Percentiles rank a stretch among this genome's conserved stretches.
These are phyloP conservation scores for Isatis lusitanica DNA, from an alignment of 441 rosid genomes.

Conservation along the genomic window DNA sequence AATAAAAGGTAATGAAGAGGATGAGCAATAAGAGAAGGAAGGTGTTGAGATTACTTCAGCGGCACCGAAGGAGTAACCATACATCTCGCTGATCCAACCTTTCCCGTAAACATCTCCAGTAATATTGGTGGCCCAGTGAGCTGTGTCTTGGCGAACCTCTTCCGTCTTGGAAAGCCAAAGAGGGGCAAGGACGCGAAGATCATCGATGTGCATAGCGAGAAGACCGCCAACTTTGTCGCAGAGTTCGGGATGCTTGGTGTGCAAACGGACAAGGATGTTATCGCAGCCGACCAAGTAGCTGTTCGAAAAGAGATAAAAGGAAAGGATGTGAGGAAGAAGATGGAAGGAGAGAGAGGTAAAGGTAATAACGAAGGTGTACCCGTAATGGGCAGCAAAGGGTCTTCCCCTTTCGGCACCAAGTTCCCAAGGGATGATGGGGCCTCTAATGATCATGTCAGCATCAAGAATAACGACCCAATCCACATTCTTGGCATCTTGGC, in stretches of 20 bases:
- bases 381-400: conserved; percentile 90
- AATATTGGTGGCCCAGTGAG: conserved; percentile 91
- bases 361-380: conserved; percentile 39
- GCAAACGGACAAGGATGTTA: conserved; percentile 81
- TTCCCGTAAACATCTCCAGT: conserved; percentile 92
- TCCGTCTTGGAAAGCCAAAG: conserved; percentile 97
- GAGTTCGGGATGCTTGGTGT: conserved; percentile 76
- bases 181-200: conserved; percentile 89
- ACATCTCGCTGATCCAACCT: conserved; percentile 99
- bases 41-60: conserved; percentile 66
- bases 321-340: not conserved
- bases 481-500: conserved; percentile 80
- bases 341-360: not conserved
- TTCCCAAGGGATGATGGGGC: conserved; percentile 95
- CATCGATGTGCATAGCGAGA: conserved; percentile 95
- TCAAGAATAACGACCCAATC: conserved; percentile 99
- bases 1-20: not conserved
- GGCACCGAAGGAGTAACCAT: conserved; percentile 99
- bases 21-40: conserved; percentile 13
- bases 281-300: conserved; percentile 96
- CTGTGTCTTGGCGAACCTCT: conserved; percentile 90
- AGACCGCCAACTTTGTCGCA: conserved; percentile 99
- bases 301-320: not conserved
- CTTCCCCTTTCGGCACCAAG: conserved; percentile 89
- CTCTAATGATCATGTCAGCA: conserved; percentile 95